These are phyloP conservation scores for Dactylellina drechsleri DNA, from an alignment of 2,329 filamentous ascomycete genomes.

Conservation along the genomic window DNA sequence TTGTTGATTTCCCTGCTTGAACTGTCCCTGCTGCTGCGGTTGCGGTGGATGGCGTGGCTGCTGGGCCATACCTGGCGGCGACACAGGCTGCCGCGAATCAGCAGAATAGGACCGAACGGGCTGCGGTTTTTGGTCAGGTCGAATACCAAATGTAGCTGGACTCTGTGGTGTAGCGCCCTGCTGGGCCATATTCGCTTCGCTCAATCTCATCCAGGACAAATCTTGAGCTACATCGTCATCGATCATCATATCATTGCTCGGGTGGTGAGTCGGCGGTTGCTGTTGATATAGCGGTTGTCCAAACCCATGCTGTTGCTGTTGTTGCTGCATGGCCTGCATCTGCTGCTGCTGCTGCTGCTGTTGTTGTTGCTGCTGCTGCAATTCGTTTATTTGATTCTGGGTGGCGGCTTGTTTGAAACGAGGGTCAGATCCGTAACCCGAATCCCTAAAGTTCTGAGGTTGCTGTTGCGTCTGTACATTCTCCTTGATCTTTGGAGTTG, in stretches of 20 bases:
- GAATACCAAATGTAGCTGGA: constrained; percentile 39
- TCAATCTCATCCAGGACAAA: constrained; percentile 60
- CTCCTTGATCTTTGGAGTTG: constrained; percentile 35
- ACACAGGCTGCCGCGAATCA: constrained; percentile 38
- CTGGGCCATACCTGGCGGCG: constrained; percentile 40
- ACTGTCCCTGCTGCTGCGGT: constrained; percentile 40
- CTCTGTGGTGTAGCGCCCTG: constrained; percentile 29
- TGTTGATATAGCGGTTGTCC: constrained; percentile 49
- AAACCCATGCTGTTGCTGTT: constrained; percentile 50
- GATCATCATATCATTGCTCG: constrained; percentile 56
- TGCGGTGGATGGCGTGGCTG: constrained; percentile 36
- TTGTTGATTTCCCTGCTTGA: constrained; percentile 42
- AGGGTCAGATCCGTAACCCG: constrained; percentile 60
- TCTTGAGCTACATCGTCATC: constrained; percentile 59
- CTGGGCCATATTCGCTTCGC: constrained; percentile 35
- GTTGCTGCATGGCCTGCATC: constrained; percentile 54
- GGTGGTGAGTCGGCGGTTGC: constrained; percentile 51
- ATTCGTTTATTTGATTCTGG: constrained; percentile 71
- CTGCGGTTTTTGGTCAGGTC: constrained; percentile 46
- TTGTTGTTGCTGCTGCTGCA: constrained; percentile 69
- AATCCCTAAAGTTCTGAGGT: constrained; percentile 48
- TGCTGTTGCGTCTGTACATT: constrained; percentile 38
- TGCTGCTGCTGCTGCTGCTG: constrained; percentile 55
- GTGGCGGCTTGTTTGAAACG: constrained; percentile 66
- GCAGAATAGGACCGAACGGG: constrained; percentile 51